These are phyloP conservation scores for Suillus decipiens DNA, from an alignment of 768 basidiomycete species.

Conservation along the genomic window DNA sequence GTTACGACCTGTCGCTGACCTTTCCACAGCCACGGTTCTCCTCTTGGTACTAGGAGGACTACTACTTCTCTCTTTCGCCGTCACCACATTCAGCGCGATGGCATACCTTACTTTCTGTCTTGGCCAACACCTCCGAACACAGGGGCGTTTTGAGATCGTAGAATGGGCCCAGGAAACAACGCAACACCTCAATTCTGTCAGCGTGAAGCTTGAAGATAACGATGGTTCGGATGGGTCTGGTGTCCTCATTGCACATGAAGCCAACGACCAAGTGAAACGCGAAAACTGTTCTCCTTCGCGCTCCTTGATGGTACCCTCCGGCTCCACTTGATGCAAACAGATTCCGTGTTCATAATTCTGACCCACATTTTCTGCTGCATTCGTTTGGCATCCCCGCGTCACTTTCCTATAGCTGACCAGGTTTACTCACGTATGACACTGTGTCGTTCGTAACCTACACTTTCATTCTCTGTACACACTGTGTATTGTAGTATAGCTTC, in stretches of 20 bases:
- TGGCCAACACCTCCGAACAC: constrained; percentile 34
- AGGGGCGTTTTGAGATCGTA: constrained; percentile 33
- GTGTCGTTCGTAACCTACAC: not conserved
- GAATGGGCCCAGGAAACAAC: constrained; percentile 34
- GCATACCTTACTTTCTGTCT: constrained; percentile 38
- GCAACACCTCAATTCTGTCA: constrained; percentile 20
- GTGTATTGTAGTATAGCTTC: not conserved
- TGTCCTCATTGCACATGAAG: constrained; percentile 25
- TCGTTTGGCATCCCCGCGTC: not conserved
- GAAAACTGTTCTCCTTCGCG: constrained; percentile 15
- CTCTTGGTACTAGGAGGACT: constrained; percentile 34
- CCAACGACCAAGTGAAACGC: constrained; percentile 21
- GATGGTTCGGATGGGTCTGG: constrained; percentile 29
- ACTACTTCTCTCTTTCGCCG: constrained; percentile 35
- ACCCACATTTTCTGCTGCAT: not conserved
- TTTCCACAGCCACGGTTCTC: constrained; percentile 34
- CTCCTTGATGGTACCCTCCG: not conserved
- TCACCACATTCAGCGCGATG: constrained; percentile 31
- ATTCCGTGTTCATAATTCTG: not conserved
- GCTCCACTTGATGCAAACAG: not conserved
- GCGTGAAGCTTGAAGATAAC: constrained; percentile 19
- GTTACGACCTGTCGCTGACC: constrained; percentile 6
- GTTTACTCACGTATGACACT: constrained; percentile 1
- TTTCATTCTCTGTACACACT: not conserved
- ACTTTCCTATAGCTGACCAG: not conserved